phyloP scores from a whole-genome alignment of 2,329 filamentous ascomycete genomes.

The Xylariales sp. region DNA sequence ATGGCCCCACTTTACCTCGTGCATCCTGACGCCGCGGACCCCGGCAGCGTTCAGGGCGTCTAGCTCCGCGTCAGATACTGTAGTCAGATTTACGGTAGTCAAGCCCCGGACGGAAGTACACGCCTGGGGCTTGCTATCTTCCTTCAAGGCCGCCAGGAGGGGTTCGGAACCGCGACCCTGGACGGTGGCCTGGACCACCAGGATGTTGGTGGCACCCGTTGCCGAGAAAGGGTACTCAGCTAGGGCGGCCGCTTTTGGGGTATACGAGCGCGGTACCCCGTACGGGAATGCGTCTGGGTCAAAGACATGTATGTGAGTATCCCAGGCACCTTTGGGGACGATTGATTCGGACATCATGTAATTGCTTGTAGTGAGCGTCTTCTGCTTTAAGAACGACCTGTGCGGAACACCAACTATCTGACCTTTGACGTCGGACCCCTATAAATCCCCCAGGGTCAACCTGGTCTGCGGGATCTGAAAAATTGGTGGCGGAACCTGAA shows the following conservation, averaged over 20 bases:
- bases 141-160: background rate
- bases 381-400: too few species aligned
- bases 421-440: too few species aligned
- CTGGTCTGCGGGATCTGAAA: too few species aligned
- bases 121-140: background rate
- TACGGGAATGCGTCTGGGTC: background rate
- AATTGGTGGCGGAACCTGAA: too few species aligned
- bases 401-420: too few species aligned
- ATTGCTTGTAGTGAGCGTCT: too few species aligned
- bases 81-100: background rate
- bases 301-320: slow-evolving; percentile 1
- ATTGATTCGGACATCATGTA: background rate
- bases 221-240: background rate
- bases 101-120: background rate
- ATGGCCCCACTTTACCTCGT: slow-evolving; percentile 3
- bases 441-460: too few species aligned
- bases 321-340: background rate
- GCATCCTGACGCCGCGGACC: slow-evolving; percentile 1
- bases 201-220: background rate
- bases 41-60: background rate
- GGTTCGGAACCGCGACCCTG: background rate
- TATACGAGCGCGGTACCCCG: slow-evolving; percentile 2
- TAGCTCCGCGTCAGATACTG: slow-evolving; percentile 1
- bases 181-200: background rate
- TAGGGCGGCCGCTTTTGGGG: background rate